These are phyloP conservation scores for Ilyonectria robusta DNA, from an alignment of 2,329 filamentous ascomycete species.

Conservation along the genomic window DNA sequence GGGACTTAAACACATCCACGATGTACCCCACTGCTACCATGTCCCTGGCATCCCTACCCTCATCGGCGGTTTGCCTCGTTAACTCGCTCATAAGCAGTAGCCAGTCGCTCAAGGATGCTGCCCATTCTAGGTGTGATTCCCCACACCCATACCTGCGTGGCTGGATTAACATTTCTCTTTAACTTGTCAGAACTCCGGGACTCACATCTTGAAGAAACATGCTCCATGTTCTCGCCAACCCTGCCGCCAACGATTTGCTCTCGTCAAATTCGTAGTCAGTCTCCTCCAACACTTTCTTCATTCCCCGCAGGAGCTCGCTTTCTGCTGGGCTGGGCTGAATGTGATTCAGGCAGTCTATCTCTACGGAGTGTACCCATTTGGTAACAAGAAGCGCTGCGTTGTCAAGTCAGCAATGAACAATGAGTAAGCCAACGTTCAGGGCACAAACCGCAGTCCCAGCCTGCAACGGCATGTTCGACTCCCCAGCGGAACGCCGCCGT, in stretches of 20 bases:
- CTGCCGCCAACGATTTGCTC: slow-evolving; percentile 27
- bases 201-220: slow-evolving; percentile 31
- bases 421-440: no score
- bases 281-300: slow-evolving; percentile 30
- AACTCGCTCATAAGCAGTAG: slow-evolving; percentile 20
- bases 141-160: slow-evolving; percentile 33
- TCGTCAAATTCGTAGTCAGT: slow-evolving; percentile 26
- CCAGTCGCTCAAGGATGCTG: slow-evolving; percentile 14
- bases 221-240: slow-evolving; percentile 25
- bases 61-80: not conserved
- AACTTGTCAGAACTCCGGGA: not conserved
- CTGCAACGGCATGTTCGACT: slow-evolving; percentile 32
- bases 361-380: slow-evolving; percentile 32
- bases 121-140: slow-evolving; percentile 36
- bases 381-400: slow-evolving; percentile 30
- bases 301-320: not conserved
- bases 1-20: no score
- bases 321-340: slow-evolving; percentile 2
- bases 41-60: no score
- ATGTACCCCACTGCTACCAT: no score
- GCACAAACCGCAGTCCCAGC: slow-evolving; percentile 33
- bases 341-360: slow-evolving; percentile 6
- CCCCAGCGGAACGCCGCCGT: slow-evolving; percentile 35
- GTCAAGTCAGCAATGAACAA: not conserved
- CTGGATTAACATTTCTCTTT: not conserved